phyloP scores from a whole-genome alignment of 768 basidiomycete species.

The Amanita exitialis region DNA sequence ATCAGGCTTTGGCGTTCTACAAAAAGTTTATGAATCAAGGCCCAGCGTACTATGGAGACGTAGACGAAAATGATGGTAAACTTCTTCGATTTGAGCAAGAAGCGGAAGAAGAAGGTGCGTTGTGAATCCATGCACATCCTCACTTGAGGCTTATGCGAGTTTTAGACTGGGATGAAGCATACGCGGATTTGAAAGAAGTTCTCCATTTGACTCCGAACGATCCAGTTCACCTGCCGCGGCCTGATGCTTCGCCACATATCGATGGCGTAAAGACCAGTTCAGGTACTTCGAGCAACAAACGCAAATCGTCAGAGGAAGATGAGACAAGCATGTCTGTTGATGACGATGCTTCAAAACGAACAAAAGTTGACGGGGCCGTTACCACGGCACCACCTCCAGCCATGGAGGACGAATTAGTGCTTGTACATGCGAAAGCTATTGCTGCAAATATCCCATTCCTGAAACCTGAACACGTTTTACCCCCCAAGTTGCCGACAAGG shows the following conservation, averaged over 20 bases:
- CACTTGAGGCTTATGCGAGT: neutral
- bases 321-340: constrained; percentile 27
- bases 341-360: constrained; percentile 22
- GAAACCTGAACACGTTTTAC: constrained; percentile 58
- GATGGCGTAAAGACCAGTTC: constrained; percentile 13
- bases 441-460: constrained; percentile 69
- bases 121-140: neutral
- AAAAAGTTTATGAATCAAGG: constrained; percentile 86
- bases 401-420: constrained; percentile 19
- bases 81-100: constrained; percentile 63
- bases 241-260: constrained; percentile 12
- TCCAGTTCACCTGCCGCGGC: constrained; percentile 17
- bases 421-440: constrained; percentile 42
- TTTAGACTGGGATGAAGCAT: constrained; percentile 61
- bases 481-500: constrained; percentile 65
- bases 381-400: constrained; percentile 12
- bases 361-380: constrained; percentile 19
- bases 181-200: constrained; percentile 38
- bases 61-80: constrained; percentile 68
- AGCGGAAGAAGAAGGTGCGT: constrained; percentile 66
- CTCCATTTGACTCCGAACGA: constrained; percentile 43
- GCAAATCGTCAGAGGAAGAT: constrained; percentile 42
- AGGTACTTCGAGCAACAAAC: constrained; percentile 27
- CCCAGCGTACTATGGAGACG: constrained; percentile 84
- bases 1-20: constrained; percentile 61